phyloP scores from a whole-genome alignment of 164 flowering plant genomes.

The Annona cherimola region DNA sequence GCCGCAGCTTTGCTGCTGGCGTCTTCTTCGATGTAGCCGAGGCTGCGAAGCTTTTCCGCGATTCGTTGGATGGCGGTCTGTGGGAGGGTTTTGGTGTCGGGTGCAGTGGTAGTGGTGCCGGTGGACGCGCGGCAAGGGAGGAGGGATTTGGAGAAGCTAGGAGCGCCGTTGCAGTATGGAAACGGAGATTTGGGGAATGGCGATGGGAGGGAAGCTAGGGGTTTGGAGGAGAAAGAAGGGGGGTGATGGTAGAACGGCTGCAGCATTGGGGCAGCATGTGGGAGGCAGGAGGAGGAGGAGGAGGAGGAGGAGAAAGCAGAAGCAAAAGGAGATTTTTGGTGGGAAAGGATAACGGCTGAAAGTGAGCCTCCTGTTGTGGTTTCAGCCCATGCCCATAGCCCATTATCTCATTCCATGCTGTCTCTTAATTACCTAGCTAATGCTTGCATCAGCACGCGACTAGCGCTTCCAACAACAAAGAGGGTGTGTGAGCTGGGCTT shows the following conservation, averaged over 20 bases:
- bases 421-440: too few species aligned
- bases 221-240: conserved; percentile 12
- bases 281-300: background rate
- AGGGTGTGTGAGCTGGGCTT: too few species aligned
- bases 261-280: conserved; percentile 26
- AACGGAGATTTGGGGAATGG: conserved; percentile 7
- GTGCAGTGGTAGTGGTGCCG: conserved; percentile 18
- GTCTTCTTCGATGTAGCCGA: conserved; percentile 52
- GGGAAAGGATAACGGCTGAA: too few species aligned
- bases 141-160: conserved; percentile 21
- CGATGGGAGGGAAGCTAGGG: conserved; percentile 11
- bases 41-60: conserved; percentile 85
- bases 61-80: conserved; percentile 70
- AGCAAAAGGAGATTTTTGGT: too few species aligned
- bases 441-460: too few species aligned
- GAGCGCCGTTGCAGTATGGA: background rate
- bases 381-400: too few species aligned
- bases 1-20: background rate
- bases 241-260: conserved; percentile 23
- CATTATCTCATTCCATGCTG: too few species aligned
- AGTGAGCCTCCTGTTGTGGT: too few species aligned
- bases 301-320: background rate
- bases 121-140: conserved; percentile 25
- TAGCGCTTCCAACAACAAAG: too few species aligned
- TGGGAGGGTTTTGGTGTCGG: conserved; percentile 27